Evolutionary conservation across 345 rosid genomes (phyloP), one percentile per base, ranked within the genome.

Genomic region (Populus euphratica): DNA sequence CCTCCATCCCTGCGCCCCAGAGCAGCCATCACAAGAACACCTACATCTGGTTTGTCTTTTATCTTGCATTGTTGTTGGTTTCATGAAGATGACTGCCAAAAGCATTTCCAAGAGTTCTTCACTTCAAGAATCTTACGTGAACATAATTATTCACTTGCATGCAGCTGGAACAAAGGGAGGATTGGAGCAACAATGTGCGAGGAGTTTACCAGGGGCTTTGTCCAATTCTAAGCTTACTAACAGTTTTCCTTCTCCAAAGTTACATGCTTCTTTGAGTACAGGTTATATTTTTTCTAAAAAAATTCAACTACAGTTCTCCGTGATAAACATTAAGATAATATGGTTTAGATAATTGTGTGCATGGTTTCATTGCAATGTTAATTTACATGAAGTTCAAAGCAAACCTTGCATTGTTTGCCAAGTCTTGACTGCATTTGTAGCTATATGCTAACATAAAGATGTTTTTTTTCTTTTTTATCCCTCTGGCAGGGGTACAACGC

Each of bases 1-100:
- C 96, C 99, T 38, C 98, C 98, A 52, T 88, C 92, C 41, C 96
- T 93, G 74, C 96, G 96, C 67, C 70, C 89, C 64, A 90, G 87
- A 83, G 78, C 78, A 52, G 80, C 85, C 74, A 66, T 83, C 68
- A 71, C 80, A 21, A 85, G 97, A 73, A 91, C 97, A 9, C 94
- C 97, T 70, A 93, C 94, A 25, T 83, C 95, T 75, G 94, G 98
- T 89, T 50, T 62, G 81, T 80, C 54, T 33, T 33, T 69, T 11
- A 2, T 2, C 5, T 47, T 71, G 14, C 64, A 2, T 29, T 56
- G 8, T 11, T 69, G 10, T 17, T 69, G 10, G 14, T 64, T 63
- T 61, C 43, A 33, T 0, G 6, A 8, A 23, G 1, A 3, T 47
- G 12, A 41, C 13, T 41, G 44, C 44, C 44, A 41, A 41, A 41